A percentile compares a stretch with the other conserved stretches of the same genome.
Conservation (phyloP, 2,329 filamentous ascomycete genomes). For the Monosporascus sp. region DNA sequence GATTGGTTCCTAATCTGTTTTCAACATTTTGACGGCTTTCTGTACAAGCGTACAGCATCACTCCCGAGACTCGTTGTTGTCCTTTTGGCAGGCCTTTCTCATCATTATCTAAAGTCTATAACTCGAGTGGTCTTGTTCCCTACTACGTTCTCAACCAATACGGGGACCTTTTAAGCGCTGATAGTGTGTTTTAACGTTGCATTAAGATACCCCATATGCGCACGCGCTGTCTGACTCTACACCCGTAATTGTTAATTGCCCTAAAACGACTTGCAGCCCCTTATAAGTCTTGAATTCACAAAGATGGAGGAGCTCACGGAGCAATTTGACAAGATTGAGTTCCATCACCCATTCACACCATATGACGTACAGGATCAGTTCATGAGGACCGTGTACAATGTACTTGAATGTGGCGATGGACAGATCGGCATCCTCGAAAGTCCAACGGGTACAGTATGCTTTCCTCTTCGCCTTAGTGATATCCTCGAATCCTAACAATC, state of each 20-base stretch:
- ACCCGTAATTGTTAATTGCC: too few relatives aligned
- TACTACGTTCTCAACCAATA: too few relatives aligned
- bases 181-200: too few relatives aligned
- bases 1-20: not conserved
- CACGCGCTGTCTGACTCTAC: not conserved
- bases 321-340: conserved; percentile 44
- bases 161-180: too few relatives aligned
- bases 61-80: not conserved
- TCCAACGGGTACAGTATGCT: conserved; percentile 71
- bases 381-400: conserved; percentile 77
- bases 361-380: conserved; percentile 86
- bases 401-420: conserved; percentile 63
- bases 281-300: too few relatives aligned
- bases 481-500: conserved; percentile 10
- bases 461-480: not conserved
- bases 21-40: not conserved
- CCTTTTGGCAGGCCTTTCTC: not conserved
- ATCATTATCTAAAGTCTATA: too few relatives aligned
- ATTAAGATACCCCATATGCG: not conserved
- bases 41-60: not conserved
- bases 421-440: conserved; percentile 88
- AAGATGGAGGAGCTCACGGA: conserved; percentile 21
- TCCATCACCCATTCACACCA: conserved; percentile 81
- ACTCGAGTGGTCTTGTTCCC: too few relatives aligned
- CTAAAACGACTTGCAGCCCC: too few relatives aligned